Evolutionary conservation across 257 asterid genomes (phyloP).

Genomic region (Plantago ovata): DNA sequence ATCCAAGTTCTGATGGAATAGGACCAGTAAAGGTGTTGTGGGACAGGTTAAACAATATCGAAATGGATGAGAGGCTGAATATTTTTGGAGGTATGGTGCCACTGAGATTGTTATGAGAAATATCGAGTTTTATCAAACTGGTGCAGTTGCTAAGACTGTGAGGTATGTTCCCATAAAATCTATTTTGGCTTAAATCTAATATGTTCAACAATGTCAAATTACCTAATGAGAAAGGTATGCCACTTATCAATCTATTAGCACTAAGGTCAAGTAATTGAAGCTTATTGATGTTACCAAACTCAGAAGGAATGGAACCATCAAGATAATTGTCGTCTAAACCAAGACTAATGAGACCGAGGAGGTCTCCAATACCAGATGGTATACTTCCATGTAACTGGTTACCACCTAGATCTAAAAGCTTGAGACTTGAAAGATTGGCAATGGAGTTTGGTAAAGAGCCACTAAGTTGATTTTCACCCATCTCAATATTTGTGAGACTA

Average conservation of each 20-base stretch:
- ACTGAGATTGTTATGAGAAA: conserved; percentile 21
- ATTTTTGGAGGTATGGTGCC: conserved; percentile 13
- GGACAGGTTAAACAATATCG: conserved; percentile 7
- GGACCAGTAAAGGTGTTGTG: conserved; percentile 15
- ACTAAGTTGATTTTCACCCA: conserved; percentile 23
- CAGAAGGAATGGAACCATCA: conserved; percentile 24
- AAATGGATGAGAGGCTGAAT: conserved; percentile 5
- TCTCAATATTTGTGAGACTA: conserved; percentile 9
- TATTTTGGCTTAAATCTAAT: neutral
- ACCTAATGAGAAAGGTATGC: conserved; percentile 25
- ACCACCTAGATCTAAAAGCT: neutral
- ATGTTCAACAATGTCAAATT: conserved; percentile 15
- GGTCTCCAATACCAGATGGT: conserved; percentile 25
- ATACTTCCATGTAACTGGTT: conserved; percentile 35
- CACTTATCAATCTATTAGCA: conserved; percentile 4
- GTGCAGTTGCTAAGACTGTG: conserved; percentile 12
- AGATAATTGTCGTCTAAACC: conserved; percentile 21
- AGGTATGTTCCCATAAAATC: conserved; percentile 19
- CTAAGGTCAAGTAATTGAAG: conserved; percentile 9
- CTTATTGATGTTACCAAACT: conserved; percentile 17
- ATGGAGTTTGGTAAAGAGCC: conserved; percentile 27
- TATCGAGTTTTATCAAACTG: conserved; percentile 2
- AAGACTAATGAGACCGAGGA: conserved; percentile 5
- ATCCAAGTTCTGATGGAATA: conserved; percentile 20
- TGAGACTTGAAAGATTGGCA: conserved; percentile 29